Evolutionary conservation across 257 asterid genomes (phyloP), one percentile per base, ranked within the genome.

Genomic region (Solanum medicagineum): DNA sequence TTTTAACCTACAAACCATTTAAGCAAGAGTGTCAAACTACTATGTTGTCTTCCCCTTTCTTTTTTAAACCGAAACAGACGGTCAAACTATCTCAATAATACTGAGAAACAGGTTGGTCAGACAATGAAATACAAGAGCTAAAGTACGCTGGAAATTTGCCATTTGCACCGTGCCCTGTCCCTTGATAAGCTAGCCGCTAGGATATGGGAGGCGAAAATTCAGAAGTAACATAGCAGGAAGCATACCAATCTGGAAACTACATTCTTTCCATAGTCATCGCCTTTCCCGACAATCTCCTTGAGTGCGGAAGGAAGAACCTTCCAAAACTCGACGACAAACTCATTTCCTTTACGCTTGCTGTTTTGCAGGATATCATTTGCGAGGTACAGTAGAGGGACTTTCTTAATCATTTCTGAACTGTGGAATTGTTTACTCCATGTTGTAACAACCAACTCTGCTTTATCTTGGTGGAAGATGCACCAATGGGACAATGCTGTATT

Each of bases 361-460:
- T 96, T 96, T 87, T 96, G 98, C 75, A 96, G 87, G 89, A 96
- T 95, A 86, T 95, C 99, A 91, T 96, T 95, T 16, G 98, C 98
- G 77, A 96, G 98, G 89, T 95, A 93, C 75, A 96, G 89, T 87
- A 96, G 98, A 84, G 97, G 97, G 42, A 92, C 95, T 91, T 96
- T 95, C 80, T 87, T 92, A 73, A 45, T 90, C 93, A 92, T 90
- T 62, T 93, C 98, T 14, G 95, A 93, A 85, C 87, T 86, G 84
- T 77, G 93, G 89, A 96, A 96, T 86, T 92, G 97, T 87, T 93
- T 94, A 55, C 93, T 96, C 99, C 98, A 96, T 92, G 98, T 94
- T 81, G 94, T 75, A 87, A 92, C 96, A 85, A 96, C 98, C 79
- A 85, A 90, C 81, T 95, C 96, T 10, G 98, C 98, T 90, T 96